These are phyloP conservation scores for Lignosus rhinocerotis DNA, from an alignment of 1,284 basidiomycete species.

Conservation along the genomic window DNA sequence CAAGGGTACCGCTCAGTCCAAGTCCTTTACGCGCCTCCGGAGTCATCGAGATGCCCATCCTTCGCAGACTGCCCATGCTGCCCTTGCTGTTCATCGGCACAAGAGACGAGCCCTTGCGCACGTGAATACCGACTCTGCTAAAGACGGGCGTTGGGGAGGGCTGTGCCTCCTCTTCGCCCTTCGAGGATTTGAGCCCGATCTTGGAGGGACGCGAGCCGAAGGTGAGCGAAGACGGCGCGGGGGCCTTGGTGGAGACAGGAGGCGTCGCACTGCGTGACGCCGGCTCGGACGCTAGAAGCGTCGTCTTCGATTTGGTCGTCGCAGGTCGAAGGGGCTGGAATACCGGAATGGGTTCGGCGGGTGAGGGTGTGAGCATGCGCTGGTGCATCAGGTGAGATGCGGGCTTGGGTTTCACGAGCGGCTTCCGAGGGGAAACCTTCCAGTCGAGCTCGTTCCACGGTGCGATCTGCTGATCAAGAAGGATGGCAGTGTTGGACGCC, in stretches of 20 bases:
- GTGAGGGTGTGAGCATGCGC: slow-evolving; percentile 54
- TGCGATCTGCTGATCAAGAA: slow-evolving; percentile 61
- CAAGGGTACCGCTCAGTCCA: slow-evolving; percentile 67
- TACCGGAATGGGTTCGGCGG: slow-evolving; percentile 50
- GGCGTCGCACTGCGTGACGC: slow-evolving; percentile 15
- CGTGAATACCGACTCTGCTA: slow-evolving; percentile 39
- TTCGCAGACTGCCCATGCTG: slow-evolving; percentile 26
- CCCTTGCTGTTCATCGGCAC: slow-evolving; percentile 31
- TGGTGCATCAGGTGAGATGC: slow-evolving; percentile 44
- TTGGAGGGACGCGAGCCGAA: slow-evolving; percentile 49
- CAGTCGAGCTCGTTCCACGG: slow-evolving; percentile 59
- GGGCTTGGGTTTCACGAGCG: slow-evolving; percentile 24
- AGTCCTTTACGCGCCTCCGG: slow-evolving; percentile 52
- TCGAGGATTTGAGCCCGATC: slow-evolving; percentile 27
- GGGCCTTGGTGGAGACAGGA: slow-evolving; percentile 1
- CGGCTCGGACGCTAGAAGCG: slow-evolving; percentile 21
- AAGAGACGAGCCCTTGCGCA: slow-evolving; percentile 40
- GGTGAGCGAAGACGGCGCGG: slow-evolving; percentile 35
- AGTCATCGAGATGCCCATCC: slow-evolving; percentile 41
- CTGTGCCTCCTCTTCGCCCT: slow-evolving; percentile 30
- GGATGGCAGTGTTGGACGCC: slow-evolving; percentile 12
- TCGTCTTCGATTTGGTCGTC: slow-evolving; percentile 26
- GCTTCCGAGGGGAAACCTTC: slow-evolving; percentile 47
- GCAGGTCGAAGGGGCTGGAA: slow-evolving; percentile 63
- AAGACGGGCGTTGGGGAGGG: slow-evolving; percentile 49